These are phyloP conservation scores for Pseudogymnoascus sp. DNA, from an alignment of 2,329 filamentous ascomycete genomes.

Conservation along the genomic window DNA sequence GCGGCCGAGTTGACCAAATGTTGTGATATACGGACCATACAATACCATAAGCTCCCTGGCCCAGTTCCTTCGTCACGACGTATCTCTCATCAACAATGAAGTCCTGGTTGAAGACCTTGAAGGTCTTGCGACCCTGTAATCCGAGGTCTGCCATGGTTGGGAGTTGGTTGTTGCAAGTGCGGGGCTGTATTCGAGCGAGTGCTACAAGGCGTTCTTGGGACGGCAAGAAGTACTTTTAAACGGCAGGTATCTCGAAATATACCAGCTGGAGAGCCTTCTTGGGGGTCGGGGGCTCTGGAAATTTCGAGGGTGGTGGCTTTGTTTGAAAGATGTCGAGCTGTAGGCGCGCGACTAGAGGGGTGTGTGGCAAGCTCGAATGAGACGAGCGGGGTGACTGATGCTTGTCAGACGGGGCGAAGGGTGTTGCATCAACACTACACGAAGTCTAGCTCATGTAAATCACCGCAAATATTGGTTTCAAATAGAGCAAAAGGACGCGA, in stretches of 20 bases:
- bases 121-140: slow-evolving; percentile 67
- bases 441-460: slow-evolving; percentile 1
- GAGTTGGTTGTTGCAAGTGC: slow-evolving; percentile 9
- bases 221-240: background rate
- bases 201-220: slow-evolving; percentile 2
- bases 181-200: background rate
- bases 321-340: slow-evolving; percentile 5
- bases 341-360: slow-evolving; percentile 8
- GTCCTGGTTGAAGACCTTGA: slow-evolving; percentile 99
- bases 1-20: background rate
- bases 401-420: background rate
- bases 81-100: slow-evolving; percentile 98
- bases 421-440: background rate
- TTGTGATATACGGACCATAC: slow-evolving; percentile 65
- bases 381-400: slow-evolving; percentile 8
- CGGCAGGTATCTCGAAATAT: slow-evolving; percentile 4
- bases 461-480: slow-evolving; percentile 4
- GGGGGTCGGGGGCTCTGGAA: background rate
- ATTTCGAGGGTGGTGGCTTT: slow-evolving; percentile 7
- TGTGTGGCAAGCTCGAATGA: slow-evolving; percentile 8
- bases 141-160: slow-evolving; percentile 26
- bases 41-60: slow-evolving; percentile 96
- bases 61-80: slow-evolving; percentile 96
- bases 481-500: background rate
- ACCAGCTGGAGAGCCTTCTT: background rate